A percentile compares a stretch with the other conserved stretches of the same genome.
These are phyloP conservation scores for Diaporthe vexans DNA, from an alignment of 2,329 filamentous ascomycete species.

Conservation along the genomic window DNA sequence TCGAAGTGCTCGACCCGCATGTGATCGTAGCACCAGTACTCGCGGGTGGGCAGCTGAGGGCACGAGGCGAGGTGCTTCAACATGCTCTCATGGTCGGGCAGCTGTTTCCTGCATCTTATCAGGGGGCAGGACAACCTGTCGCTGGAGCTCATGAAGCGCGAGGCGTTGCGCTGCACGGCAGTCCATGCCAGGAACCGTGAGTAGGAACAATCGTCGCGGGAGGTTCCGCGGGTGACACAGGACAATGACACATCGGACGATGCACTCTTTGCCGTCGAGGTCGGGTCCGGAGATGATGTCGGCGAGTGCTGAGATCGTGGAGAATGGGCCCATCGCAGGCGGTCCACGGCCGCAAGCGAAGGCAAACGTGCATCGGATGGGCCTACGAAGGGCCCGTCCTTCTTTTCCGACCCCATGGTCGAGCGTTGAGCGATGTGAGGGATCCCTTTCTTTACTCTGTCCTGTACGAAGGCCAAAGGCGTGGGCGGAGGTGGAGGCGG, in stretches of 20 bases:
- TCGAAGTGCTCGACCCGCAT: slow-evolving; percentile 65
- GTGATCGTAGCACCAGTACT: slow-evolving; percentile 71
- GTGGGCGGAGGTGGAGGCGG: not conserved
- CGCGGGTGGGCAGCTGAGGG: slow-evolving; percentile 61
- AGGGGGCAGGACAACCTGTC: slow-evolving; percentile 67
- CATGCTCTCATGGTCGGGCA: slow-evolving; percentile 67
- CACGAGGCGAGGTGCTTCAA: slow-evolving; percentile 66
- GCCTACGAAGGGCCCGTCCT: slow-evolving; percentile 38
- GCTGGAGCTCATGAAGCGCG: slow-evolving; percentile 59
- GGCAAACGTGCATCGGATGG: slow-evolving; percentile 31
- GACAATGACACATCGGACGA: slow-evolving; percentile 31
- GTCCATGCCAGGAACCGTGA: slow-evolving; percentile 70
- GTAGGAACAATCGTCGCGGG: slow-evolving; percentile 64
- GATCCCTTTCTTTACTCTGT: not conserved
- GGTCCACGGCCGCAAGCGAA: slow-evolving; percentile 21
- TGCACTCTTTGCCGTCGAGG: slow-evolving; percentile 13
- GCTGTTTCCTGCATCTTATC: slow-evolving; percentile 63
- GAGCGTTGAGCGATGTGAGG: not conserved
- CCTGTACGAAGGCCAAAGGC: not conserved
- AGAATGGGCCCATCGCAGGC: slow-evolving; percentile 1
- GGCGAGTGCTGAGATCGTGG: slow-evolving; percentile 23
- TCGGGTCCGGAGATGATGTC: slow-evolving; percentile 23
- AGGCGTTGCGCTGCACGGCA: slow-evolving; percentile 67
- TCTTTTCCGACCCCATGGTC: slow-evolving; percentile 38
- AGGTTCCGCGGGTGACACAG: slow-evolving; percentile 55